Evolutionary conservation across 257 asterid genomes (phyloP), one percentile per base, ranked within the genome.

Genomic region (Anisodus acutangulus): DNA sequence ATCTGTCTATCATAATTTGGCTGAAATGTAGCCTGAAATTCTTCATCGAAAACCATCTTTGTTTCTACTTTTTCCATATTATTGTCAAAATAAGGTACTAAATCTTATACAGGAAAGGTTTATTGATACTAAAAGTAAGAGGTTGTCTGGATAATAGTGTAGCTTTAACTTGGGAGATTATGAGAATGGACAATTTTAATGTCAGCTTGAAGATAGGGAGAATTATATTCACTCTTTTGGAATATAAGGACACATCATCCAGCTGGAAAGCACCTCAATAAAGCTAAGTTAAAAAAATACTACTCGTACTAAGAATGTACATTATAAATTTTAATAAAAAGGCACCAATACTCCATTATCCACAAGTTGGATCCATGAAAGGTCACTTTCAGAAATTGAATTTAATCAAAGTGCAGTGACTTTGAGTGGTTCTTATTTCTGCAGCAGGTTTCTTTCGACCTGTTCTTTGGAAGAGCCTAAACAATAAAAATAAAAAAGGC

Each of bases 1-100:
- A 47, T 78, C 17, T 82, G 64, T 11, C 91, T 91, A 57, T 92
- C 90, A 17, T 84, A 83, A 7, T 26, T 79, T 5, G 54, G 6
- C 37, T 87, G 55, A 0, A 7, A 10, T 8, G 85, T 74, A 66
- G 58, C 57, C 10, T 71, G 51, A 80, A 11, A 26, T 49, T 84
- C 57, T 53, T 58, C 58, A 37, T 8, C 5, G 79, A 70, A 47
- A 45, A 49, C 90, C 92, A 85, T 86, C 7, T 9, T 59, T 19
- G 4, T 39, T 66, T 72, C 59, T 45, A 17, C 1, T 45, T 45
- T 72, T 72, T 72, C 3, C 11, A 19, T 71, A 19, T 9, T 43
- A 45, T 9, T 17, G 41, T 72, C 5, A 47, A 72, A 45, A 47
- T 39, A 45, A 47, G 59, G 19, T 72, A 19, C 79, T 59, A 59